A percentile compares a stretch with the other conserved stretches of the same genome.
phyloP scores from a whole-genome alignment of 2,329 filamentous ascomycete species.

The Cladosporium sp. region DNA sequence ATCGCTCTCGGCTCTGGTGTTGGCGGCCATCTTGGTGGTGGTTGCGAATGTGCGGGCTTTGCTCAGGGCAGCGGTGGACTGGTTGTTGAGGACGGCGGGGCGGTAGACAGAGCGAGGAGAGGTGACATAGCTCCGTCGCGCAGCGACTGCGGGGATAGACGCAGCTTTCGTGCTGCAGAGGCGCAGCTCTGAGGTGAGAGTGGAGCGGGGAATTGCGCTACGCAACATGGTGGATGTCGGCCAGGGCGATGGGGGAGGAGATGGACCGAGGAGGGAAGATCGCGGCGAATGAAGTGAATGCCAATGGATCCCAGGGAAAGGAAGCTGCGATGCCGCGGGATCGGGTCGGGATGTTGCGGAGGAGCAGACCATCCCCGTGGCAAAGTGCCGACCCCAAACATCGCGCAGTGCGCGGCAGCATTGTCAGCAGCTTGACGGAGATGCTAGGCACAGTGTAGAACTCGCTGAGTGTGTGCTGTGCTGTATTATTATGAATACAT shows the following conservation, averaged over 20 bases:
- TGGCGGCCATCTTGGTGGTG: constrained; percentile 29
- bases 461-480: too few species aligned
- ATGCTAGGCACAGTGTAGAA: too few species aligned
- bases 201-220: constrained; percentile 1
- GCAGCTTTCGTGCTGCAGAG: neutral
- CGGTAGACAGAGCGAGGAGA: neutral
- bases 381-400: too few species aligned
- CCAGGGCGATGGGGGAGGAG: neutral
- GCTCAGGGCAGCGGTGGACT: neutral
- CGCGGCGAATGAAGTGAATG: neutral
- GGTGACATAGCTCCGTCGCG: neutral
- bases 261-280: neutral
- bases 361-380: neutral
- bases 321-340: neutral
- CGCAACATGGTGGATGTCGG: neutral
- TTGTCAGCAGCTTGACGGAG: too few species aligned
- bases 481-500: too few species aligned
- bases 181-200: neutral
- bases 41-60: constrained; percentile 25
- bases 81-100: neutral
- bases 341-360: neutral
- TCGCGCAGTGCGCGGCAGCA: too few species aligned
- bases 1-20: constrained; percentile 81
- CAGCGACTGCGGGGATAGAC: neutral
- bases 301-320: neutral